Evolutionary conservation across 2,329 filamentous ascomycete genomes (phyloP).

Genomic region (Exophiala sp.): DNA sequence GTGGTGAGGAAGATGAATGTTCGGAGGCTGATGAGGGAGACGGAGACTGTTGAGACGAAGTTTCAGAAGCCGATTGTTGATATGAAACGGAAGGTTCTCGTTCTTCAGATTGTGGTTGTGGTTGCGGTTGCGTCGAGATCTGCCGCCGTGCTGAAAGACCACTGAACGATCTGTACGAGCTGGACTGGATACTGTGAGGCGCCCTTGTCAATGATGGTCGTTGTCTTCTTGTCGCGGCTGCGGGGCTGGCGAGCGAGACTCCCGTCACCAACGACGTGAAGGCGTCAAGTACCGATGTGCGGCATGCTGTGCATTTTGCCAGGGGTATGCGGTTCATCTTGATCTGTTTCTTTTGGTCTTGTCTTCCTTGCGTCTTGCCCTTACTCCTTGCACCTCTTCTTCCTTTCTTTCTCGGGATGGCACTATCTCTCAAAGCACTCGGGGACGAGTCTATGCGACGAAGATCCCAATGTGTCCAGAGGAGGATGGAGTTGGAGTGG

Average conservation of each 20-base stretch:
- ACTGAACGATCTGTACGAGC: not conserved
- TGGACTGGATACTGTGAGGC: not conserved
- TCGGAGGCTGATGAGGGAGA: not conserved
- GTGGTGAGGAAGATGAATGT: not conserved
- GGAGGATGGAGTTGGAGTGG: too few relatives aligned
- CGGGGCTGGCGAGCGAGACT: constrained; percentile 3
- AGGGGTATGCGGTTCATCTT: constrained; percentile 18
- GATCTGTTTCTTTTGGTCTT: not conserved
- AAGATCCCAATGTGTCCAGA: too few relatives aligned
- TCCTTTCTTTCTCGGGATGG: too few relatives aligned
- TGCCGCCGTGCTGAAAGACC: not conserved
- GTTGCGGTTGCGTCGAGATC: not conserved
- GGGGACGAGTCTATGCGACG: too few relatives aligned
- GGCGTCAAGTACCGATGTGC: constrained; percentile 22
- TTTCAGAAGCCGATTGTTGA: too few relatives aligned
- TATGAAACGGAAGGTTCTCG: too few relatives aligned
- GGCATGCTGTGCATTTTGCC: constrained; percentile 21
- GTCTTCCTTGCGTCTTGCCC: not conserved
- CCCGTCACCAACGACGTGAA: constrained; percentile 24
- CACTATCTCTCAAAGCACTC: too few relatives aligned
- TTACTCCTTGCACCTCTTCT: too few relatives aligned
- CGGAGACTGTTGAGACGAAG: not conserved
- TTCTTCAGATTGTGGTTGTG: too few relatives aligned
- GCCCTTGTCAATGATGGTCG: not conserved
- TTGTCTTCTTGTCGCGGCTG: not conserved